These are phyloP conservation scores for Diplodia intermedia DNA, from an alignment of 2,329 filamentous ascomycete species.

Conservation along the genomic window DNA sequence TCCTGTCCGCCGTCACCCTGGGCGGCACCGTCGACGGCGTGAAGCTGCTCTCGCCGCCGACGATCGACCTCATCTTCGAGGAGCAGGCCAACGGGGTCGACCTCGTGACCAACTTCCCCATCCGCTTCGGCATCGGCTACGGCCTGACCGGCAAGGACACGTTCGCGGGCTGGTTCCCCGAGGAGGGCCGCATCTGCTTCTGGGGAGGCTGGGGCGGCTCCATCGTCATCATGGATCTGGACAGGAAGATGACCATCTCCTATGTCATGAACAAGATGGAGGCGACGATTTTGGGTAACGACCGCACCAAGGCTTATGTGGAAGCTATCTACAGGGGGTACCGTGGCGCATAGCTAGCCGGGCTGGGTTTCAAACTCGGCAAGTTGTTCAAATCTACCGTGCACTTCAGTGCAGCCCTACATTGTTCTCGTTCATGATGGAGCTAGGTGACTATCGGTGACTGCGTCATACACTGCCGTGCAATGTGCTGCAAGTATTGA, in stretches of 20 bases:
- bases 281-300: constrained; percentile 7
- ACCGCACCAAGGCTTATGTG: not conserved
- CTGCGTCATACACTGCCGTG: not conserved
- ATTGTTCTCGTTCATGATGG: not conserved
- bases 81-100: not conserved
- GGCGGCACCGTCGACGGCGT: constrained; percentile 45
- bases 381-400: too few relatives aligned
- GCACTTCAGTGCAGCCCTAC: not conserved
- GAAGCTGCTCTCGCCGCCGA: constrained; percentile 45
- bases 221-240: constrained; percentile 36
- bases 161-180: not conserved
- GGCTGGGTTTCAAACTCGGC: not conserved
- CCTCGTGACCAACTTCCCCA: not conserved
- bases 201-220: constrained; percentile 39
- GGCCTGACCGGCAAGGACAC: not conserved
- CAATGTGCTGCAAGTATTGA: not conserved
- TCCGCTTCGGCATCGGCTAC: not conserved
- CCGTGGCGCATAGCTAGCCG: not conserved
- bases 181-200: constrained; percentile 21
- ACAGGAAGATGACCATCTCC: constrained; percentile 35
- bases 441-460: not conserved
- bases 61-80: not conserved
- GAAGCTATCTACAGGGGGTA: not conserved
- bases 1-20: constrained; percentile 51
- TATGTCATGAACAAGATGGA: constrained; percentile 38